A percentile compares a stretch with the other conserved stretches of the same genome.
Evolutionary conservation across 176 grass and related monocot genomes (phyloP).

Genomic region (Ensete ventricosum): DNA sequence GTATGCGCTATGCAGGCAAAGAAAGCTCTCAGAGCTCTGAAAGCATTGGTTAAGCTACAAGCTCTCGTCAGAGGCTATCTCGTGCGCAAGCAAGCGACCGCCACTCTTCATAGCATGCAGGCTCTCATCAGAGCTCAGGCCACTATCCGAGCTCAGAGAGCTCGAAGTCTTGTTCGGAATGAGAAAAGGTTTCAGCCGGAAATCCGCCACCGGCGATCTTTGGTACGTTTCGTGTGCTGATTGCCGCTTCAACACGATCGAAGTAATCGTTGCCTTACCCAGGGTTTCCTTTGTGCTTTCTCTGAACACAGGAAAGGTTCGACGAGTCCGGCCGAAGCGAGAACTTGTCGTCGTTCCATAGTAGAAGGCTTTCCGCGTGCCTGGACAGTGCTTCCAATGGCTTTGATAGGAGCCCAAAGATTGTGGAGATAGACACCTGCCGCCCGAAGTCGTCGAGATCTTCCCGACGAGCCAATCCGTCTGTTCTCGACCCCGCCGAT

Average conservation of each 20-base stretch:
- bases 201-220: slow-evolving; percentile 44
- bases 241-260: neutral
- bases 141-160: slow-evolving; percentile 47
- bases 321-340: slow-evolving; percentile 66
- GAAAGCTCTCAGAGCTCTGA: slow-evolving; percentile 83
- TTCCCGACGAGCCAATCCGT: slow-evolving; percentile 50
- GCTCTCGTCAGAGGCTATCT: slow-evolving; percentile 83
- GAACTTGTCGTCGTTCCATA: slow-evolving; percentile 44
- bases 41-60: slow-evolving; percentile 88
- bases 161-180: slow-evolving; percentile 25
- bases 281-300: neutral
- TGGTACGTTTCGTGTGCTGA: slow-evolving; percentile 34
- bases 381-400: slow-evolving; percentile 45
- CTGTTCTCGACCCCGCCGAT: slow-evolving; percentile 23
- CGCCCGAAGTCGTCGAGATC: slow-evolving; percentile 49
- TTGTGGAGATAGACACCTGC: slow-evolving; percentile 82
- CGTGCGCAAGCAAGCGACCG: slow-evolving; percentile 59
- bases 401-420: slow-evolving; percentile 78
- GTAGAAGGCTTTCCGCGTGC: slow-evolving; percentile 61
- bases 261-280: neutral
- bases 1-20: slow-evolving; percentile 32
- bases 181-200: slow-evolving; percentile 28
- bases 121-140: slow-evolving; percentile 83
- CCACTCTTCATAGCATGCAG: slow-evolving; percentile 82
- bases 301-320: slow-evolving; percentile 54